Evolutionary conservation across 768 basidiomycete genomes (phyloP).

Genomic region (Amylocystis lapponica): DNA sequence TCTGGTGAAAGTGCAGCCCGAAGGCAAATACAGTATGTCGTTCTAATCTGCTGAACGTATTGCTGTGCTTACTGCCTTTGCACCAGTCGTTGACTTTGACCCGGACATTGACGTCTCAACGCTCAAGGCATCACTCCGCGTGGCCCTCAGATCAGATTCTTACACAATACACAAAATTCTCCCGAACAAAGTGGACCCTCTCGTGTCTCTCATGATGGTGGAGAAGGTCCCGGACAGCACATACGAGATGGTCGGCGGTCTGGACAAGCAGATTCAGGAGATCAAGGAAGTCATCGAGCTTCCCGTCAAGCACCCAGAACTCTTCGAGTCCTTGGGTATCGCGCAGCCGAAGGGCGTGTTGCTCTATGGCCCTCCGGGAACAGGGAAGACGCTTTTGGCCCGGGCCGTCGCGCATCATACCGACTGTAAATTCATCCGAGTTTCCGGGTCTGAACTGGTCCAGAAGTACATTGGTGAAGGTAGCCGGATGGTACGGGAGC

Average conservation of each 20-base stretch:
- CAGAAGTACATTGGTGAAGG: conserved; percentile 99
- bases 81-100: conserved; percentile 95
- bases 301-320: conserved; percentile 95
- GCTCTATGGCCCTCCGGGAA: conserved; percentile 93
- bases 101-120: conserved; percentile 74
- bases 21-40: conserved; percentile 90
- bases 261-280: conserved; percentile 97
- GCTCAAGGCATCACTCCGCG: conserved; percentile 82
- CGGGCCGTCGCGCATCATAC: conserved; percentile 97
- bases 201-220: conserved; percentile 99
- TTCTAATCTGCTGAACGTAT: not conserved
- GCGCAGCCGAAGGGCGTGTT: conserved; percentile 96
- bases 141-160: conserved; percentile 92
- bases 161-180: conserved; percentile 97
- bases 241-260: conserved; percentile 99
- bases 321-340: conserved; percentile 94
- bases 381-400: conserved; percentile 92
- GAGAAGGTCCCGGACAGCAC: conserved; percentile 99
- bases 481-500: conserved; percentile 91
- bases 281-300: conserved; percentile 99
- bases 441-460: conserved; percentile 89
- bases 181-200: conserved; percentile 96
- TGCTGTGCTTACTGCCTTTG: not conserved
- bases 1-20: conserved; percentile 95
- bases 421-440: conserved; percentile 96